Evolutionary conservation across 495 filamentous ascomycete species (phyloP).

Genomic region (Endocarpon pusillum): DNA sequence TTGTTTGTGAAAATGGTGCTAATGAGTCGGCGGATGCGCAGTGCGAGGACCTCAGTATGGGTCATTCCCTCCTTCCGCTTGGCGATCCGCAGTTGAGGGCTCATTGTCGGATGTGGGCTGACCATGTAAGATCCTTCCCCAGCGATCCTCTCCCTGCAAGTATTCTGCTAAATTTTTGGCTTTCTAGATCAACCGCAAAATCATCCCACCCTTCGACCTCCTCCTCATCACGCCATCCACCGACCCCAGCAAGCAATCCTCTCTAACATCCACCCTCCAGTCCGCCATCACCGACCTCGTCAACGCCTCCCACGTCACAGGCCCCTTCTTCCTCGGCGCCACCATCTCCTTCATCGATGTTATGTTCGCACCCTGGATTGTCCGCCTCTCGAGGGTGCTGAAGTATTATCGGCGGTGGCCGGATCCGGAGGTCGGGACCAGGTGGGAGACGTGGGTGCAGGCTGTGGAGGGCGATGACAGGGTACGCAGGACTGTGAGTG

Average conservation of each 20-base stretch:
- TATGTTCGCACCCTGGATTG: slow-evolving; percentile 74
- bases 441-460: slow-evolving; percentile 65
- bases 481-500: slow-evolving; percentile 62
- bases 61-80: slow-evolving; percentile 45
- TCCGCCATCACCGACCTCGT: slow-evolving; percentile 57
- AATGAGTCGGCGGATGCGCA: slow-evolving; percentile 17
- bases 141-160: background rate
- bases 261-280: slow-evolving; percentile 46
- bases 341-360: slow-evolving; percentile 67
- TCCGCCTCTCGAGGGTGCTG: slow-evolving; percentile 58
- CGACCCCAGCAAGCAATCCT: slow-evolving; percentile 43
- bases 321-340: slow-evolving; percentile 69
- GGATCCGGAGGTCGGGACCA: slow-evolving; percentile 46
- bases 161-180: slow-evolving; percentile 12
- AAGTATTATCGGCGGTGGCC: slow-evolving; percentile 70
- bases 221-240: slow-evolving; percentile 53
- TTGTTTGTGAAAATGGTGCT: too few species aligned
- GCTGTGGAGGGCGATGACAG: slow-evolving; percentile 62
- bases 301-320: slow-evolving; percentile 46
- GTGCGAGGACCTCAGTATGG: slow-evolving; percentile 61
- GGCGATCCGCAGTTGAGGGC: slow-evolving; percentile 52
- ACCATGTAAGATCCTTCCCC: slow-evolving; percentile 46
- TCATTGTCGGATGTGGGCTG: slow-evolving; percentile 68
- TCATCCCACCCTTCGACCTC: slow-evolving; percentile 69
- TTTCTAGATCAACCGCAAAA: slow-evolving; percentile 66